Evolutionary conservation across 306 rosid species (phyloP).

Genomic region (Citrullus amarus): DNA sequence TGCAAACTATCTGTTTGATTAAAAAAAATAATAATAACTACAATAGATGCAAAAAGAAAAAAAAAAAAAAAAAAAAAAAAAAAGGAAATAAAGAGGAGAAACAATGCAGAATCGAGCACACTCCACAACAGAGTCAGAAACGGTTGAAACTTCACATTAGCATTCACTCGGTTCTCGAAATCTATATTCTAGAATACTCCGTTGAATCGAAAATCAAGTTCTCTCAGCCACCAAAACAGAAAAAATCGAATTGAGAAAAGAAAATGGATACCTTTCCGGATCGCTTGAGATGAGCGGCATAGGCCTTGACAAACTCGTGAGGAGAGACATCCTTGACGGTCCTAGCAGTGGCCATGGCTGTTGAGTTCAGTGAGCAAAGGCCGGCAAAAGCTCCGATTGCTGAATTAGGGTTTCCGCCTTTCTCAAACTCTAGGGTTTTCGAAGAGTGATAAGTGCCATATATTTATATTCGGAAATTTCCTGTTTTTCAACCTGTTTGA

Average conservation of each 20-base stretch:
- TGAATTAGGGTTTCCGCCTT: slow-evolving; percentile 3
- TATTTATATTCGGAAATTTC: not conserved
- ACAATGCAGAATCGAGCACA: not conserved
- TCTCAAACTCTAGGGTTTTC: slow-evolving; percentile 5
- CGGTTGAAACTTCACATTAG: not conserved
- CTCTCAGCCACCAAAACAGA: not conserved
- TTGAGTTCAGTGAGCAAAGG: slow-evolving; percentile 1
- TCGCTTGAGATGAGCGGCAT: slow-evolving; percentile 56
- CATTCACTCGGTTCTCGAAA: not conserved
- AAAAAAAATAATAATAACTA: not conserved
- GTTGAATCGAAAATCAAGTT: not conserved
- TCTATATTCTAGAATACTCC: not conserved
- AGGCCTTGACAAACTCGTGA: slow-evolving; percentile 65
- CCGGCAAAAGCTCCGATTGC: not conserved
- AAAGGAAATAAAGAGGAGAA: not conserved
- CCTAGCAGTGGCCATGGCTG: slow-evolving; percentile 30
- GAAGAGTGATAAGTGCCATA: not conserved
- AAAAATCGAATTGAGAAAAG: not conserved
- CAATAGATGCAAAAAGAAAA: not conserved
- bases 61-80: not conserved
- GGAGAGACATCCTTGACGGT: slow-evolving; percentile 68
- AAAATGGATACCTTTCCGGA: slow-evolving; percentile 35
- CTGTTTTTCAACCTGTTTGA: not conserved
- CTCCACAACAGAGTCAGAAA: not conserved
- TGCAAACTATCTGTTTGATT: not conserved